phyloP scores from a whole-genome alignment of 345 rosid species.

The Eucalyptus melliodora region DNA sequence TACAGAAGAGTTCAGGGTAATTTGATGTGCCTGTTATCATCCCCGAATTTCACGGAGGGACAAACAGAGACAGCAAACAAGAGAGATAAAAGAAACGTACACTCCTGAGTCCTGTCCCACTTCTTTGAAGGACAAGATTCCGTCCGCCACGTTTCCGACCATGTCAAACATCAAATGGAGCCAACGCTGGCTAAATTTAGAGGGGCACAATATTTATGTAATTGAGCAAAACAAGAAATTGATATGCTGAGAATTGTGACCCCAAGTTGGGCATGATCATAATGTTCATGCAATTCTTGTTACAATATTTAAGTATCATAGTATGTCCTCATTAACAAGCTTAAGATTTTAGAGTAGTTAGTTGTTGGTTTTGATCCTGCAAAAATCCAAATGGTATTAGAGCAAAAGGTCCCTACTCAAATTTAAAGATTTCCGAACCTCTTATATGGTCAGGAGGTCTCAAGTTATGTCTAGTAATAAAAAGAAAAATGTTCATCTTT shows the following conservation, averaged over 20 bases:
- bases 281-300: too few species aligned
- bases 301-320: too few species aligned
- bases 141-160: neutral
- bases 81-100: neutral
- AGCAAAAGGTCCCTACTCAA: too few species aligned
- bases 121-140: neutral
- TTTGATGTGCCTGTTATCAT: neutral
- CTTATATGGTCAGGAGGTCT: too few species aligned
- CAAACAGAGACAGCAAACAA: neutral
- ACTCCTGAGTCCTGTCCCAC: neutral
- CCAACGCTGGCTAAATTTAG: neutral
- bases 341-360: too few species aligned
- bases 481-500: neutral
- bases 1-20: too few species aligned
- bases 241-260: neutral
- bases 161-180: neutral
- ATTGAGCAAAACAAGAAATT: neutral
- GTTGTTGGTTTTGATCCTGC: too few species aligned
- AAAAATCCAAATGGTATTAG: too few species aligned
- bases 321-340: too few species aligned
- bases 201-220: neutral
- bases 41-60: neutral
- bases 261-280: neutral
- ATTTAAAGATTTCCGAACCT: too few species aligned
- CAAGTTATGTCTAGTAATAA: neutral